Base-by-base conservation (phyloP, 768 basidiomycete species). In the Tricholoma bakamatsutake region DNA sequence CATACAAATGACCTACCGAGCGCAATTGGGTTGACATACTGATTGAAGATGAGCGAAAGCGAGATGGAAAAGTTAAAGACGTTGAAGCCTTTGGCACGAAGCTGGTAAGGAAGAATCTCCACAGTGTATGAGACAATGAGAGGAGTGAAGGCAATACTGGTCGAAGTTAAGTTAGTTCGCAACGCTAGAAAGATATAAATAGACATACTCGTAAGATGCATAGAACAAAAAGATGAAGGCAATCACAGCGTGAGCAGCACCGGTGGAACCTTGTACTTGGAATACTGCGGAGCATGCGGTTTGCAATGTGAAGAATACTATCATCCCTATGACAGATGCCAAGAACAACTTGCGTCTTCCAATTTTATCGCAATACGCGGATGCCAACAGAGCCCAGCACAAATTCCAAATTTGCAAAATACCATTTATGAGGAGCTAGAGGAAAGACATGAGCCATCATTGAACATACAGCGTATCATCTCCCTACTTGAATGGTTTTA, bases 81-180 rank as follows among this genome's bases (percentile, higher is more conserved):
- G 60, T 79, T 87, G 76, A 90, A 85, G 53, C 91, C 90, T 76
- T 92, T 93, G 61, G 90, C 90, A 68, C 92, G 90, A 55, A 94
- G 75, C 30, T 75, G 71, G 74, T 79, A 93, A 5, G 92, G 92
- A 52, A 94, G 73, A 70, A 95, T 94, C 70, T 96, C 93, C 59
- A 93, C 80, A 43, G 90, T 89, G 74, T 94, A 93, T 0, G 87
- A 82, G 54, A 93, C 85, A 61, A 92, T 86, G 57, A 94, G 85
- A 8, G 93, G 92, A 4, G 88, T 85, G 76, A 91, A 93, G 12
- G 90, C 90, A 43, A 93, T 65, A 65, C 80, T 82, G 53, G 27
- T 35, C n/a, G 49, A 28, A 17, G 12, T 43, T 37, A 42, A 51
- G 28, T 54, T 31, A 62, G 52, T 46, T 55, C 24, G 34, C 31